Evolutionary conservation across 192 early-diverging fungal species (phyloP).

Genomic region (Backusella psychrophila): DNA sequence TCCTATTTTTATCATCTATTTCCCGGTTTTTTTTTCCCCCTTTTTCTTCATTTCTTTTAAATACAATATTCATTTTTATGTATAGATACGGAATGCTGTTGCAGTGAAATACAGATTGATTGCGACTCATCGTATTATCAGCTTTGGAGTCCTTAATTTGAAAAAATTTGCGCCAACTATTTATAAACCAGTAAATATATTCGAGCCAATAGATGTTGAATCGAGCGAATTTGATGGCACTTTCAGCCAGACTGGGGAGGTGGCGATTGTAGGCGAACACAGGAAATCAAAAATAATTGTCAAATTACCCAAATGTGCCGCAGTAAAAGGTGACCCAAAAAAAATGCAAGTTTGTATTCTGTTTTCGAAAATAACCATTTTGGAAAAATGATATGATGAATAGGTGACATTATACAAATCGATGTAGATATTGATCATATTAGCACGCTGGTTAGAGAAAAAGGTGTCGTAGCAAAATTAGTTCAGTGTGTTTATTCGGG

Average conservation of each 20-base stretch:
- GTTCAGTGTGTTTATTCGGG: conserved; percentile 3
- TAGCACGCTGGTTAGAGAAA: neutral
- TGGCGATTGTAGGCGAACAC: neutral
- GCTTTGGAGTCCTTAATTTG: neutral
- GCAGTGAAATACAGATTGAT: neutral
- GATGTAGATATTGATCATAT: conserved; percentile 9
- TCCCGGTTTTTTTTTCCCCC: too few relatives aligned
- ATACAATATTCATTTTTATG: neutral
- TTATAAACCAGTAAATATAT: neutral
- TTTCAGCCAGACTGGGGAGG: neutral
- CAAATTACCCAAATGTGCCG: conserved; percentile 9
- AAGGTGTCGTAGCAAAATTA: neutral
- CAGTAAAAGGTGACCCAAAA: conserved; percentile 3
- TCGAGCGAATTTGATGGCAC: neutral
- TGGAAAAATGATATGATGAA: neutral
- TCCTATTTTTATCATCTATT: neutral
- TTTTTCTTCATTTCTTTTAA: neutral
- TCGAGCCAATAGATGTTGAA: conserved; percentile 5
- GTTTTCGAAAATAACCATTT: neutral
- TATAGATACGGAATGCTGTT: neutral
- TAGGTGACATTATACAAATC: conserved; percentile 6
- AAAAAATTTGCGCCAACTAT: neutral
- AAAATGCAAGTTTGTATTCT: neutral
- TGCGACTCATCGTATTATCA: neutral
- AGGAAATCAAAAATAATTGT: conserved; percentile 1